These are phyloP conservation scores for Mycena latifolia DNA, from an alignment of 768 basidiomycete species.

Conservation along the genomic window DNA sequence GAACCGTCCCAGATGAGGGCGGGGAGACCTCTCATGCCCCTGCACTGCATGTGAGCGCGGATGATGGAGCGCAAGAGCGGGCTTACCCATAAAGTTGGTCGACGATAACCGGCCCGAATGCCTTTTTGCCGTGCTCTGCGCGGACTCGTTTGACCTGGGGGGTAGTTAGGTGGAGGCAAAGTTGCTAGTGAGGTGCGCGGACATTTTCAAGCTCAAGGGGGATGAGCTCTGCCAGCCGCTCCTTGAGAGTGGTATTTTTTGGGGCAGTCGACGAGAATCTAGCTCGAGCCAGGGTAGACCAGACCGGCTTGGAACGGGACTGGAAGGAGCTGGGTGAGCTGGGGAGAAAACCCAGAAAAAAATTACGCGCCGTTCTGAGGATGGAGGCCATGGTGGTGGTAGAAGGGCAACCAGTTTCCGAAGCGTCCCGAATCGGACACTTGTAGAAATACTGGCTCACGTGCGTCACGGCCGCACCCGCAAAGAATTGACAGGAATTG, in stretches of 20 bases:
- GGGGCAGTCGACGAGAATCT: slow-evolving; percentile 75
- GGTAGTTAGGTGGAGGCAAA: slow-evolving; percentile 24
- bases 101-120: slow-evolving; percentile 92
- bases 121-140: slow-evolving; percentile 90
- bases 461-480: neutral
- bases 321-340: slow-evolving; percentile 40
- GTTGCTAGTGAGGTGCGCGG: slow-evolving; percentile 33
- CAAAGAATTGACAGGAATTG: no score
- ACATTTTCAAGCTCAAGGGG: slow-evolving; percentile 87
- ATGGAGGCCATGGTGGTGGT: slow-evolving; percentile 56
- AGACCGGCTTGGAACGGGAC: slow-evolving; percentile 65
- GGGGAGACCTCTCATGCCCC: slow-evolving; percentile 90
- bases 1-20: slow-evolving; percentile 99
- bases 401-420: slow-evolving; percentile 1
- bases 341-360: slow-evolving; percentile 5
- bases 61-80: neutral
- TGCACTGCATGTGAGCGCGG: slow-evolving; percentile 44
- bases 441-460: neutral
- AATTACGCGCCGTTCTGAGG: slow-evolving; percentile 52
- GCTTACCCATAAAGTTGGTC: slow-evolving; percentile 91
- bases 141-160: slow-evolving; percentile 85
- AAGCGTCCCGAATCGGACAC: neutral
- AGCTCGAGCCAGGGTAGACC: slow-evolving; percentile 58
- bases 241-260: slow-evolving; percentile 86
- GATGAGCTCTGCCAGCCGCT: slow-evolving; percentile 93